Base-by-base conservation (phyloP, 176 grass and related monocot species). In the Triticum aestivum region DNA sequence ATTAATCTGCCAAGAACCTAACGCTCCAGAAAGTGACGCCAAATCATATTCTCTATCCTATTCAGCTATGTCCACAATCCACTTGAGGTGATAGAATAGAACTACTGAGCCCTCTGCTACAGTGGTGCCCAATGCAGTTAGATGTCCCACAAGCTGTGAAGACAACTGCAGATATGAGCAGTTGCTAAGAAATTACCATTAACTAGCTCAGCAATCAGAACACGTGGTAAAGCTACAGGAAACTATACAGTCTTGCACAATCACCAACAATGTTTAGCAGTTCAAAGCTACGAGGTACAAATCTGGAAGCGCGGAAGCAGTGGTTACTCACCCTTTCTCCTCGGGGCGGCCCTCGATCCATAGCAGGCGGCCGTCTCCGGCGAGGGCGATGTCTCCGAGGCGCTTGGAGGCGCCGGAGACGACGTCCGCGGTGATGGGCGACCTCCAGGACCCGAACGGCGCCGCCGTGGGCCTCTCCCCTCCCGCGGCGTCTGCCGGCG, bases 291-390 rank as follows among this genome's bases (percentile, higher is more conserved):
- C 20, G 4, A 37, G 39, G 17, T 3, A 59, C 56, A 72, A 79
- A 61, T 37, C 52, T 78, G 26, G 18, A 37, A 78, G 15, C 64
- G 77, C 49, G 34, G 58, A 38, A 66, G 34, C 14, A 69, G 67
- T 8, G 39, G 49, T 12, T 11, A 47, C 26, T 87, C 86, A 91
- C 85, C 89, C 89, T 87, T 91, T 91, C 85, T 91, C 81, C 75
- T 75, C 89, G 27, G 89, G 89, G 61, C 89, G 89, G 35, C 89
- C 89, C 69, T 91, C 89, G 75, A 91, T 91, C 89, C 89, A 91
- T 11, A 91, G 81, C 1, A 91, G 89, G 10, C 85, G 85, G 0
- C 89, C 89, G 14, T 91, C 85, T 9, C 85, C 85, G 12, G 61
- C 85, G 21, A 91, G 80, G 10, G 89, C 75, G 7, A 91, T 80